These are phyloP conservation scores for Geotrichum histeridarum DNA, from an alignment of 1,139 yeast genomes.

Conservation along the genomic window DNA sequence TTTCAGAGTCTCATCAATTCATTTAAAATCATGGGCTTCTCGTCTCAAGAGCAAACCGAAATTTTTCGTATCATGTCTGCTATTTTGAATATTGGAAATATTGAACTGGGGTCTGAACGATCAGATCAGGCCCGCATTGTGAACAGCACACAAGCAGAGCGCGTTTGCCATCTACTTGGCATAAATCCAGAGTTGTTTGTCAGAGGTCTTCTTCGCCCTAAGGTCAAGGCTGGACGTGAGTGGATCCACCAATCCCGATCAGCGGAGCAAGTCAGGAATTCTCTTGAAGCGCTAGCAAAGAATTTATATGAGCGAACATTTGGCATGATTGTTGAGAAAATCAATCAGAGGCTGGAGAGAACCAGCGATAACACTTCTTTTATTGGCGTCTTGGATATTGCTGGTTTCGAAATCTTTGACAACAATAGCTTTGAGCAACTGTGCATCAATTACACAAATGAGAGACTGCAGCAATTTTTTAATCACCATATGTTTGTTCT, in stretches of 20 bases:
- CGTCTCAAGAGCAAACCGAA: constrained; percentile 49
- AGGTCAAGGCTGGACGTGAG: constrained; percentile 89
- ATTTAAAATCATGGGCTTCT: constrained; percentile 68
- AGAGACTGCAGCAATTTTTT: constrained; percentile 91
- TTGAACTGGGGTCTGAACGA: constrained; percentile 64
- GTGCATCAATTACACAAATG: constrained; percentile 95
- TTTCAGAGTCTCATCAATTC: constrained; percentile 59
- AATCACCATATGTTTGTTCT: constrained; percentile 96
- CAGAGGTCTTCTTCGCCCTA: constrained; percentile 64
- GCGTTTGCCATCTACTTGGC: constrained; percentile 61
- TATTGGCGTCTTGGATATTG: constrained; percentile 93
- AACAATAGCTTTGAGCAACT: constrained; percentile 91
- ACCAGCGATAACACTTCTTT: constrained; percentile 47
- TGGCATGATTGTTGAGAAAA: constrained; percentile 66
- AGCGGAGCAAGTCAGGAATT: constrained; percentile 71
- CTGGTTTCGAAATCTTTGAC: constrained; percentile 94
- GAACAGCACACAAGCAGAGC: constrained; percentile 47
- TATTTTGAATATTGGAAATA: constrained; percentile 80
- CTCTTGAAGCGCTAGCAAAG: constrained; percentile 88
- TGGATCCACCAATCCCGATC: constrained; percentile 74
- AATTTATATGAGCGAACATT: constrained; percentile 80
- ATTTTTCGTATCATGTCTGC: constrained; percentile 68
- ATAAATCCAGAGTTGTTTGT: constrained; percentile 53
- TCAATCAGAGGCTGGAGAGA: constrained; percentile 63
- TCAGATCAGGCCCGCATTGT: constrained; percentile 72